Evolutionary conservation across 176 grass and related monocot genomes (phyloP), one percentile per base, ranked within the genome.

Genomic region (Cenchrus fungigraminus): DNA sequence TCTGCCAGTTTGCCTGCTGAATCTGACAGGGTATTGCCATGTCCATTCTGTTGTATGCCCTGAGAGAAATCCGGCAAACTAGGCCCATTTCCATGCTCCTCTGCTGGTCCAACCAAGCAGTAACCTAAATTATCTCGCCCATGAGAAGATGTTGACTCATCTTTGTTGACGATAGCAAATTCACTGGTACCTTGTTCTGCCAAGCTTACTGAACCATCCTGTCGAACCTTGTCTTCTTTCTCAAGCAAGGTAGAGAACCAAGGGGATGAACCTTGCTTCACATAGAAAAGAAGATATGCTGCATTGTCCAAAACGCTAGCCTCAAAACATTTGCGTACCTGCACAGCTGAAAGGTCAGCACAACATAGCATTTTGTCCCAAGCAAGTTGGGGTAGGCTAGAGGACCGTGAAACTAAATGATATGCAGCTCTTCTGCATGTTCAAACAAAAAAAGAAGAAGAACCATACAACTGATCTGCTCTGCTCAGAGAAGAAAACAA

Each of bases 201-300:
- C 51, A 76, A 76, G 22, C 54, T 73, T 56, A 37, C 15, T 46
- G 65, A 65, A 55, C 37, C 59, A 73, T 20, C 56, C 34, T 12
- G 16, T 32, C 51, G 34, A 25, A 66, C 52, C 31, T 22, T 57
- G 5, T 58, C 19, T 71, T 80, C 50, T 84, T 63, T 68, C 68
- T 90, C 82, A 28, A 93, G 76, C 55, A 93, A 83, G 37, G 56
- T 83, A 29, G 86, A 83, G 76, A 93, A 93, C 91, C 88, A 90
- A 0, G 82, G 78, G 42, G 67, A 90, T 34, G 91, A 88, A 64
- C 91, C 85, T 71, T 86, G 67, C 85, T 90, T 90, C 17, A 88
- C 60, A 82, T 93, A 93, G 55, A 93, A 93, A 43, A 93, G 86
- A 64, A 93, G 60, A 53, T 90, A 93, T 11, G 91, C 85, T 47